Conservation (phyloP, 352 stramenopile species). For the Globisporangium abappressorium region DNA sequence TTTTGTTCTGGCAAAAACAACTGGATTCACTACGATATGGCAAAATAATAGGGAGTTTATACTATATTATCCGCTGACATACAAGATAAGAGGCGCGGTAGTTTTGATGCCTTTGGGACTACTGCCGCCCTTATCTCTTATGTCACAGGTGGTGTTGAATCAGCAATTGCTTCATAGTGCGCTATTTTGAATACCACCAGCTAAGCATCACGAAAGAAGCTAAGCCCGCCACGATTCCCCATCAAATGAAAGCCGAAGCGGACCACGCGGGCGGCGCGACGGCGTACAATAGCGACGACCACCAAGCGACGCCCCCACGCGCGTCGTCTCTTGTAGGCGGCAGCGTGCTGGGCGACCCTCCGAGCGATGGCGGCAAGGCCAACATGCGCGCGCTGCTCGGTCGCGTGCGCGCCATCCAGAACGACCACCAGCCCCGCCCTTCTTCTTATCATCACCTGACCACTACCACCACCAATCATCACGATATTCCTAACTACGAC, state of each 20-base stretch:
- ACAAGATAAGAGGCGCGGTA: too few species aligned
- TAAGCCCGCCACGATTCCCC: background rate
- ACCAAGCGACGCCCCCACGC: background rate
- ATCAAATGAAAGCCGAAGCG: constrained; percentile 7
- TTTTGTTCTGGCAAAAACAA: too few species aligned
- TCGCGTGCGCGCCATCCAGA: constrained; percentile 22
- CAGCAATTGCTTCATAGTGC: background rate
- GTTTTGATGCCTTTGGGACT: too few species aligned
- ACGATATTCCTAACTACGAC: background rate
- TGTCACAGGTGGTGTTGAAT: background rate
- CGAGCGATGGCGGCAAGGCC: constrained; percentile 17
- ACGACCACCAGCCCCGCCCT: constrained; percentile 1
- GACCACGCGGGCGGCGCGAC: background rate
- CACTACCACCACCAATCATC: constrained; percentile 19
- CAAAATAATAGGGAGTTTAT: too few species aligned
- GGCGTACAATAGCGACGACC: background rate
- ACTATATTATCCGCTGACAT: too few species aligned
- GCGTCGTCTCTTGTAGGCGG: background rate
- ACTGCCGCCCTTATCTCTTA: background rate
- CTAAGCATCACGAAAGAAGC: background rate
- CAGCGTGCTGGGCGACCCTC: constrained; percentile 8
- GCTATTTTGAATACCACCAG: background rate
- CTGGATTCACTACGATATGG: too few species aligned
- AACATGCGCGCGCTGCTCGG: constrained; percentile 42
- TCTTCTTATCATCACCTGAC: constrained; percentile 19